These are phyloP conservation scores for Scutellaria galericulata DNA, from an alignment of 257 asterid genomes.

Conservation along the genomic window DNA sequence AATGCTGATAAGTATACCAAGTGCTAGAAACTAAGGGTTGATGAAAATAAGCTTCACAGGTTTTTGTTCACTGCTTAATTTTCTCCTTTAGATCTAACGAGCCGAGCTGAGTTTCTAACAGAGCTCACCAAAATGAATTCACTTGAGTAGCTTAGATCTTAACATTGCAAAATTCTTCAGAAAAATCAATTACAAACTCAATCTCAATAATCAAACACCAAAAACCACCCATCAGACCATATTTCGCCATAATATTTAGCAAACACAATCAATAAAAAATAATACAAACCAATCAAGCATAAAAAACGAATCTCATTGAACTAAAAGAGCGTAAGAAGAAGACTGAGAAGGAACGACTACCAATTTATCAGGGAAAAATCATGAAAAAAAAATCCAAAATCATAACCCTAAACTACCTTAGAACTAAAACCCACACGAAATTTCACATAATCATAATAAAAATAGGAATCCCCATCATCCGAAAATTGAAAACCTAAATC, in stretches of 20 bases:
- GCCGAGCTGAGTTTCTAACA: neutral
- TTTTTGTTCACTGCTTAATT: neutral
- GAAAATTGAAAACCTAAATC: constrained; percentile 19
- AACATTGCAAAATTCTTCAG: constrained; percentile 14
- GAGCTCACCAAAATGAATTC: neutral
- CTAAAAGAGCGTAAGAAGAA: neutral
- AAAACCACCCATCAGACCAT: neutral
- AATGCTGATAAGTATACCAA: neutral
- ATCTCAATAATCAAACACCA: constrained; percentile 14
- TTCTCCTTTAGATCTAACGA: constrained; percentile 13
- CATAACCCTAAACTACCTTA: constrained; percentile 8
- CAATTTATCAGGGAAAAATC: constrained; percentile 31
- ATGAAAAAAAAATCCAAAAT: constrained; percentile 22
- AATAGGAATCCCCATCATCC: constrained; percentile 9
- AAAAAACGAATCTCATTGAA: constrained; percentile 12
- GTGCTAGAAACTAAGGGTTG: neutral
- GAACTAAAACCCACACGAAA: constrained; percentile 30
- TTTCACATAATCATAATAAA: constrained; percentile 21
- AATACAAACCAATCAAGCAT: constrained; percentile 8
- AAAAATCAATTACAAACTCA: neutral
- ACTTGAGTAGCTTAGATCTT: neutral
- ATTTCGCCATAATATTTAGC: constrained; percentile 3
- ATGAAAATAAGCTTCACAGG: constrained; percentile 1
- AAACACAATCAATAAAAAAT: neutral
- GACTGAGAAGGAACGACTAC: constrained; percentile 17